Conservation (phyloP, 306 rosid species). For the Vigna radiata region DNA sequence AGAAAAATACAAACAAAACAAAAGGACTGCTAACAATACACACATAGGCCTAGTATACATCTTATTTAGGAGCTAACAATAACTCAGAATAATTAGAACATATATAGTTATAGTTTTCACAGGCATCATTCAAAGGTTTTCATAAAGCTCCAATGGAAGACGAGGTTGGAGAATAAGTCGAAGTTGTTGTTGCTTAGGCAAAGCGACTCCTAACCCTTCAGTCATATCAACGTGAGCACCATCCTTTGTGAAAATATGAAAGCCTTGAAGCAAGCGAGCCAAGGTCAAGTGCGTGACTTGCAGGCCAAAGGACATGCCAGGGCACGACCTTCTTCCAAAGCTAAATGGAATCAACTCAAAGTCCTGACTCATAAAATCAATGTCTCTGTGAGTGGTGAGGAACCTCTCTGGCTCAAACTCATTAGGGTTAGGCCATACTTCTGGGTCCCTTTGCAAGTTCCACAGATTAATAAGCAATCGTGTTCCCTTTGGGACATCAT, state of each 20-base stretch:
- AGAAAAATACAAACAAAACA: too few species aligned
- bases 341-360: constrained; percentile 53
- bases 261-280: constrained; percentile 58
- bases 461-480: constrained; percentile 52
- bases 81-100: too few species aligned
- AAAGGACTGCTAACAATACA: too few species aligned
- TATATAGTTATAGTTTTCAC: too few species aligned
- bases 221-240: constrained; percentile 46
- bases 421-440: constrained; percentile 50
- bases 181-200: constrained; percentile 50
- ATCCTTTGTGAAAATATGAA: constrained; percentile 20
- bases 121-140: constrained; percentile 31
- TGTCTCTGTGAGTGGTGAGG: not conserved
- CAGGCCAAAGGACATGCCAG: constrained; percentile 46
- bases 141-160: constrained; percentile 49
- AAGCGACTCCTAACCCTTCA: constrained; percentile 55
- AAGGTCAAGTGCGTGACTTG: constrained; percentile 53
- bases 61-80: too few species aligned
- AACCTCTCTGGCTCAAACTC: constrained; percentile 57
- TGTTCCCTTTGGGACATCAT: constrained; percentile 48
- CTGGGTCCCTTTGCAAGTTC: constrained; percentile 53
- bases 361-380: constrained; percentile 33
- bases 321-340: constrained; percentile 57
- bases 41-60: too few species aligned
- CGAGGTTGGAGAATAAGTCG: constrained; percentile 47